These are phyloP conservation scores for Nemophila menziesii DNA, from an alignment of 257 asterid species.

Conservation along the genomic window DNA sequence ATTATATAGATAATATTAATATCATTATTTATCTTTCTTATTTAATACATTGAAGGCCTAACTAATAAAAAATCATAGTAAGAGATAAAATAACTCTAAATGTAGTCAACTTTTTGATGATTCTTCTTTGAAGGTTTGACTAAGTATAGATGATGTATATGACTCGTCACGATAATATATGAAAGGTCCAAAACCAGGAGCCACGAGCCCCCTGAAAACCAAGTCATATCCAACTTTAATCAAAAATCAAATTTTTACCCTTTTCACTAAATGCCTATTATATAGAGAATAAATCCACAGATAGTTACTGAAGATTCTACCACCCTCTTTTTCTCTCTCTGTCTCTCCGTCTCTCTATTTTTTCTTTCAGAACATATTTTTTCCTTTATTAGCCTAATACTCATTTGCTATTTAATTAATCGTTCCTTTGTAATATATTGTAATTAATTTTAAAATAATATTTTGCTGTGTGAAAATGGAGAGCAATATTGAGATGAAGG, in stretches of 20 bases:
- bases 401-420: too few species aligned
- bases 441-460: too few species aligned
- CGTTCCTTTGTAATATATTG: background rate
- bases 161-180: background rate
- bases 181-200: background rate
- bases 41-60: too few species aligned
- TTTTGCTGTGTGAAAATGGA: background rate
- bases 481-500: slow-evolving; percentile 47
- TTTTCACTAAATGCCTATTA: background rate
- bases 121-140: too few species aligned
- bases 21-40: too few species aligned
- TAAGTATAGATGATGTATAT: too few species aligned
- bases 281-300: background rate
- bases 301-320: background rate
- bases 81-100: too few species aligned
- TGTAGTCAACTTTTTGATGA: too few species aligned
- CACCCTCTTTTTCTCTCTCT: background rate
- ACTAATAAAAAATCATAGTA: too few species aligned
- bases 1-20: too few species aligned
- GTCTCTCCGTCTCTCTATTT: background rate
- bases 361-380: background rate
- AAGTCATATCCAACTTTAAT: background rate
- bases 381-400: background rate
- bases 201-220: background rate
- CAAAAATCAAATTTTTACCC: background rate